A percentile compares a stretch with the other conserved stretches of the same genome.
These are phyloP conservation scores for Colletotrichum gigasporum DNA, from an alignment of 2,329 filamentous ascomycete genomes.

Conservation along the genomic window DNA sequence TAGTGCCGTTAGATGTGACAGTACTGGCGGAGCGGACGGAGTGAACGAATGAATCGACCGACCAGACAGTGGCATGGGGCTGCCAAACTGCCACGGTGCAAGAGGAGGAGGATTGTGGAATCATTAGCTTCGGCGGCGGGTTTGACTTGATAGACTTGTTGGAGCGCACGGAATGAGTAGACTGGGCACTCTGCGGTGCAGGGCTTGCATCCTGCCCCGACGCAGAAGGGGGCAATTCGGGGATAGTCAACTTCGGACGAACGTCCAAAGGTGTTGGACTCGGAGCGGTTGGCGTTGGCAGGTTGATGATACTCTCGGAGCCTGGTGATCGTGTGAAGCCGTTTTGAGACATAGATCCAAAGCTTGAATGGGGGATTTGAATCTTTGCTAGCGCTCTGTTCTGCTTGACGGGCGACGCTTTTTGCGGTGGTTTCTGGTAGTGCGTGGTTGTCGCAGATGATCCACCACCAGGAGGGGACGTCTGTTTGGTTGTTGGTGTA, in stretches of 20 bases:
- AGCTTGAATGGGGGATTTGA: not conserved
- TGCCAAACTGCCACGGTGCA: no score
- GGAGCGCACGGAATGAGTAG: not conserved
- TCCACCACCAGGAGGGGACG: not conserved
- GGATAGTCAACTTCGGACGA: constrained; percentile 38
- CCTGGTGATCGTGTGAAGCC: not conserved
- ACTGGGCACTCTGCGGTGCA: not conserved
- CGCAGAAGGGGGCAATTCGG: not conserved
- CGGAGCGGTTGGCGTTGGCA: constrained; percentile 45
- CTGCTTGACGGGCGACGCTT: not conserved
- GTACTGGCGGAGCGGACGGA: constrained; percentile 1
- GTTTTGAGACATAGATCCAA: not conserved
- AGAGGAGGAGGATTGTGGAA: no score
- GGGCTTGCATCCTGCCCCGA: not conserved
- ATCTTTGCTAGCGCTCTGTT: not conserved
- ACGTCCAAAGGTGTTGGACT: constrained; percentile 42
- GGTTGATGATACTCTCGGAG: not conserved
- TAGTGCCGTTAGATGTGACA: not conserved
- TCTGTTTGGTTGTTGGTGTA: not conserved
- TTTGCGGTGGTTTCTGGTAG: not conserved
- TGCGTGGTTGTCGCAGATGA: not conserved
- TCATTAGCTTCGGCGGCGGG: no score
- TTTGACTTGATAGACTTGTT: not conserved
- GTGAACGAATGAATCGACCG: not conserved
- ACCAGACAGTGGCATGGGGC: no score